Conservation (phyloP, 345 rosid genomes). For the Aegle marmelos region DNA sequence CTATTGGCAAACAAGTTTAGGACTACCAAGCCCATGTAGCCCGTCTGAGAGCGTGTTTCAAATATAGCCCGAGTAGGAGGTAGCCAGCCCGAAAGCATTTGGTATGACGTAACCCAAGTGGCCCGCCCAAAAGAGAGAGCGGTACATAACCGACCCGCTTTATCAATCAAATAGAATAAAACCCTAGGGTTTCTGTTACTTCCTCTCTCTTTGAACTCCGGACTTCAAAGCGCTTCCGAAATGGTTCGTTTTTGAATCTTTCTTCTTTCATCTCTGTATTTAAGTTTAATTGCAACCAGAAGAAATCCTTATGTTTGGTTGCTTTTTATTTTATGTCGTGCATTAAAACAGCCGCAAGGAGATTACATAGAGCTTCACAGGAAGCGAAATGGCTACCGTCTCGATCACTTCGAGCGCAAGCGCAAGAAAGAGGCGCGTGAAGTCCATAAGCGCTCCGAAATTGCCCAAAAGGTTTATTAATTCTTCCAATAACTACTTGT, state of each 20-base stretch:
- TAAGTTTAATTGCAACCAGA: background rate
- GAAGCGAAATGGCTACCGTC: slow-evolving; percentile 82
- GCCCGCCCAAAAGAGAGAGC: background rate
- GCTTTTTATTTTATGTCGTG: slow-evolving; percentile 1
- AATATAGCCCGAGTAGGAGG: too few species aligned
- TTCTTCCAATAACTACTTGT: slow-evolving; percentile 22
- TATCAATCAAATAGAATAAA: background rate
- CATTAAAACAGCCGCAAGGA: slow-evolving; percentile 72
- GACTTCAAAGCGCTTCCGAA: background rate
- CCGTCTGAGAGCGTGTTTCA: too few species aligned
- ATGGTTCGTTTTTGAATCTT: slow-evolving; percentile 1
- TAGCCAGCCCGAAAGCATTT: too few species aligned
- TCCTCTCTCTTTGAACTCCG: background rate
- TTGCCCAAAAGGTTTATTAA: slow-evolving; percentile 41
- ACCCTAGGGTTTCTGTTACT: background rate
- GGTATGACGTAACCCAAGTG: background rate
- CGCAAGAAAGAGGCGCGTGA: slow-evolving; percentile 96
- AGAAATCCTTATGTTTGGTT: background rate
- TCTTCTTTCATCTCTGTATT: background rate
- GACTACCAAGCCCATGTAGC: too few species aligned
- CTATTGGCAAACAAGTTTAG: too few species aligned
- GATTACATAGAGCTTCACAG: slow-evolving; percentile 79
- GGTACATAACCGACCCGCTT: background rate
- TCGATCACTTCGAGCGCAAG: slow-evolving; percentile 73
- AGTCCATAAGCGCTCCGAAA: slow-evolving; percentile 69